phyloP scores from a whole-genome alignment of 2,329 filamentous ascomycete genomes.

The Epichloe sylvatica region DNA sequence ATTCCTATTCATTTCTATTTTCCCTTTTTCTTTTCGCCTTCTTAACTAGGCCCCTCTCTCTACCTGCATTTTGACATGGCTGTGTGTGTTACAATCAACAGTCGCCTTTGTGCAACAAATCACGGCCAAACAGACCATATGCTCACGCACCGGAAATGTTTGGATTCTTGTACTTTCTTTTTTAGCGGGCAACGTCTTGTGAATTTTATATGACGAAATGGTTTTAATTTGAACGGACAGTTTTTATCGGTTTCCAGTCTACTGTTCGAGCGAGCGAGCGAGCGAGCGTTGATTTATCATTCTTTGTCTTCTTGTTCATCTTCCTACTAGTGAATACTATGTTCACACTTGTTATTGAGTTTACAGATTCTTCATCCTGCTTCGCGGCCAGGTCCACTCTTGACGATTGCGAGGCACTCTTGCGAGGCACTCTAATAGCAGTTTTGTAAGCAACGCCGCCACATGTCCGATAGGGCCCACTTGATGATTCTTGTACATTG shows the following conservation, averaged over 20 bases:
- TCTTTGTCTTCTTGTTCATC: neutral
- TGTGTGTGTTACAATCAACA: neutral
- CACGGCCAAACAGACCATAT: slow-evolving; percentile 4
- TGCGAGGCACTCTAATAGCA: neutral
- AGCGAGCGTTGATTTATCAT: slow-evolving; percentile 5
- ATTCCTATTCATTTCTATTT: slow-evolving; percentile 1
- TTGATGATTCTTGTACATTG: slow-evolving; percentile 4
- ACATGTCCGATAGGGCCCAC: slow-evolving; percentile 1
- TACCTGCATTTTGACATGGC: neutral
- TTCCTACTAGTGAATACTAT: neutral
- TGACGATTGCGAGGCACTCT: neutral
- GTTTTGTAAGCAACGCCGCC: neutral
- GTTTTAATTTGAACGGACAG: neutral
- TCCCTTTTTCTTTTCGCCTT: slow-evolving; percentile 1
- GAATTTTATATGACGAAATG: neutral
- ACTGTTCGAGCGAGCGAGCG: slow-evolving; percentile 1
- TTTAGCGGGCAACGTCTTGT: neutral
- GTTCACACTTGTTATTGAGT: neutral
- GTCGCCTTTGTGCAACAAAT: neutral
- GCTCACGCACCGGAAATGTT: slow-evolving; percentile 5
- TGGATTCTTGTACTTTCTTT: neutral
- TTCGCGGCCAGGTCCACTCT: neutral
- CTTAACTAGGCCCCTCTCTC: neutral
- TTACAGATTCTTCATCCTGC: neutral
- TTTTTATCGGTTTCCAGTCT: neutral